These are phyloP conservation scores for Naganishia cerealis DNA, from an alignment of 1,284 basidiomycete species.

Conservation along the genomic window DNA sequence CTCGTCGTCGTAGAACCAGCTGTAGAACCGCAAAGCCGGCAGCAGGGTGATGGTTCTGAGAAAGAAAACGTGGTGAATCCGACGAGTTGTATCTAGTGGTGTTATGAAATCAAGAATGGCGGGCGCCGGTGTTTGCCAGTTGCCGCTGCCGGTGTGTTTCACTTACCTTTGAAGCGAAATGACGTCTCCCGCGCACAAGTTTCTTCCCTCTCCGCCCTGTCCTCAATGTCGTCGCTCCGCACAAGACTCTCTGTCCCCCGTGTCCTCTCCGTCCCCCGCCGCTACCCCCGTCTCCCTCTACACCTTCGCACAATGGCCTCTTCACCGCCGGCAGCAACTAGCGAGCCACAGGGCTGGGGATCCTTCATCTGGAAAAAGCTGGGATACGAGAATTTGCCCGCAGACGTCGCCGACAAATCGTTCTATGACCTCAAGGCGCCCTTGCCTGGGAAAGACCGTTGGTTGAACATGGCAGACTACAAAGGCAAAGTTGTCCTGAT, in stretches of 20 bases:
- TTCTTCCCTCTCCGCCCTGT: neutral
- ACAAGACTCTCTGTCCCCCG: neutral
- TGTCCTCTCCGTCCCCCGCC: neutral
- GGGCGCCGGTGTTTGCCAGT: slow-evolving; percentile 6
- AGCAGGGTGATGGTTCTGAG: neutral
- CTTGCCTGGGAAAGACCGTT: slow-evolving; percentile 48
- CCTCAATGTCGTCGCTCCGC: neutral
- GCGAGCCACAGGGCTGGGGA: slow-evolving; percentile 22
- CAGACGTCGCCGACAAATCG: slow-evolving; percentile 39
- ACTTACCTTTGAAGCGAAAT: neutral
- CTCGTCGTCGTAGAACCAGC: slow-evolving; percentile 65
- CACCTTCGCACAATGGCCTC: slow-evolving; percentile 17
- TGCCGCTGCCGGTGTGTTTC: slow-evolving; percentile 23
- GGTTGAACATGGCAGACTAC: slow-evolving; percentile 49
- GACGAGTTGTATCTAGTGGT: slow-evolving; percentile 9
- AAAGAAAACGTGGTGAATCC: neutral
- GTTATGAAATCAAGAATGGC: neutral
- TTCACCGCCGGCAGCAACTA: neutral
- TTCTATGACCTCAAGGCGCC: slow-evolving; percentile 56
- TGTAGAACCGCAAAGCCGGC: neutral
- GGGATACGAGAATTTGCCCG: slow-evolving; percentile 45
- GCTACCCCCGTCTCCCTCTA: neutral
- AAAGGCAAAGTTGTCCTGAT: slow-evolving; percentile 60
- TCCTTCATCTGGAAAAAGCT: slow-evolving; percentile 30
- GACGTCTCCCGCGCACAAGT: neutral